phyloP scores from a whole-genome alignment of 139 green algal genomes.

The Chlamydomonas asymmetrica region DNA sequence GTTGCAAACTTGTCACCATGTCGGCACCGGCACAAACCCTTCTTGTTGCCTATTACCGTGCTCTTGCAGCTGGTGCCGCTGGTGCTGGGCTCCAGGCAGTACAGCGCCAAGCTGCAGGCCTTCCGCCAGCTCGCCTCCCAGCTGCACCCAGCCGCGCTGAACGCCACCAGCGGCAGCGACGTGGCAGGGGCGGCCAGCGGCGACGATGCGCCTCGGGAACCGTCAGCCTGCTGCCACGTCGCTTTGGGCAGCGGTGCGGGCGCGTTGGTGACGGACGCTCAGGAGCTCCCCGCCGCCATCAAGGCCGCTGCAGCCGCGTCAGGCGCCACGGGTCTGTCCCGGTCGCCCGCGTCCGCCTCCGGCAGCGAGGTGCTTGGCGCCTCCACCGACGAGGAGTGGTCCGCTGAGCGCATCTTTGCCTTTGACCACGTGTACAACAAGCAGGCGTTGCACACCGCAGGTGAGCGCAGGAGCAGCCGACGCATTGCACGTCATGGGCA shows the following conservation, averaged over 20 bases:
- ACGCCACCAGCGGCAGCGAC: too few relatives aligned
- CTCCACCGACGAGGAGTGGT: too few relatives aligned
- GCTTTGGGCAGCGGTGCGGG: too few relatives aligned
- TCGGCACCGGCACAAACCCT: not conserved
- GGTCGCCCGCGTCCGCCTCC: too few relatives aligned
- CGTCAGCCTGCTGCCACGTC: not conserved
- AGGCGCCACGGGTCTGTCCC: too few relatives aligned
- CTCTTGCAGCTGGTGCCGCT: constrained; percentile 54
- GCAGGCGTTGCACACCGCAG: not conserved
- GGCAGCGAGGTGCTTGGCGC: too few relatives aligned
- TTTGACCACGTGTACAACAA: constrained; percentile 68
- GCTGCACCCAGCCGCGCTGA: constrained; percentile 41
- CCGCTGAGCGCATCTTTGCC: constrained; percentile 42
- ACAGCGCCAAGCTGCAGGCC: constrained; percentile 70
- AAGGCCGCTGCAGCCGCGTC: too few relatives aligned
- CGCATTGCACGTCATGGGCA: too few relatives aligned
- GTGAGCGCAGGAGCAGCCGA: not conserved
- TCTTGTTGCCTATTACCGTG: not conserved
- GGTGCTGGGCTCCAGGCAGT: constrained; percentile 65
- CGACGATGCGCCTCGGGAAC: too few relatives aligned
- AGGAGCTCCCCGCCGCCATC: too few relatives aligned
- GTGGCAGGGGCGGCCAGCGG: not conserved
- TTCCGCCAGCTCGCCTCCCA: constrained; percentile 58
- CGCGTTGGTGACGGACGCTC: too few relatives aligned
- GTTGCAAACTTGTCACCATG: not conserved